These are phyloP conservation scores for Cryptococcus sp. DNA, from an alignment of 1,284 basidiomycete species.

Conservation along the genomic window DNA sequence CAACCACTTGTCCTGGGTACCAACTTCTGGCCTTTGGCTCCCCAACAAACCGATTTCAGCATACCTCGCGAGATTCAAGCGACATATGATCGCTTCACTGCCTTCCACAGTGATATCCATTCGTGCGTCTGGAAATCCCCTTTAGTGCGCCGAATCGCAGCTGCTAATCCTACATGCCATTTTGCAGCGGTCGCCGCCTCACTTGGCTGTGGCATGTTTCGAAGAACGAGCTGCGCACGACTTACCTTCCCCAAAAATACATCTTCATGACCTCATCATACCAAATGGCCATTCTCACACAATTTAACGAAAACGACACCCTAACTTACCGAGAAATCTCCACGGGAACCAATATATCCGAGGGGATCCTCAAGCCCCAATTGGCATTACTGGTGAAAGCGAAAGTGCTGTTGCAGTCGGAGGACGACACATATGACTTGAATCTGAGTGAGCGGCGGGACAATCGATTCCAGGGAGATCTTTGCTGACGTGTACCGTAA, in stretches of 20 bases:
- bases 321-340: slow-evolving; percentile 78
- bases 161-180: neutral
- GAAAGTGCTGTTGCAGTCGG: slow-evolving; percentile 80
- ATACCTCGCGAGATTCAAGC: slow-evolving; percentile 84
- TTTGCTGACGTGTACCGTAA: neutral
- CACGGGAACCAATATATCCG: slow-evolving; percentile 78
- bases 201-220: slow-evolving; percentile 98
- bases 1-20: slow-evolving; percentile 91
- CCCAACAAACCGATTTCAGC: slow-evolving; percentile 79
- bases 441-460: slow-evolving; percentile 71
- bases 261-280: slow-evolving; percentile 94
- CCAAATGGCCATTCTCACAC: slow-evolving; percentile 90
- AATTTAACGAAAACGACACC: slow-evolving; percentile 90
- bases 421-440: slow-evolving; percentile 80
- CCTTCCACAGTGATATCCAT: slow-evolving; percentile 81
- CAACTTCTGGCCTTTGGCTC: slow-evolving; percentile 92
- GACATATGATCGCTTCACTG: slow-evolving; percentile 87
- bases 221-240: slow-evolving; percentile 92
- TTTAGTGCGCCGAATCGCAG: no score
- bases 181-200: slow-evolving; percentile 75
- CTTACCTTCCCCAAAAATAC: slow-evolving; percentile 91
- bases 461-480: no score
- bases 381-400: slow-evolving; percentile 82
- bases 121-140: slow-evolving; percentile 16
- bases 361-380: slow-evolving; percentile 81